Percentiles rank a stretch among this genome's conserved stretches.
Evolutionary conservation across 2,329 filamentous ascomycete genomes (phyloP).

Genomic region (Exophiala phaeomuriformis): DNA sequence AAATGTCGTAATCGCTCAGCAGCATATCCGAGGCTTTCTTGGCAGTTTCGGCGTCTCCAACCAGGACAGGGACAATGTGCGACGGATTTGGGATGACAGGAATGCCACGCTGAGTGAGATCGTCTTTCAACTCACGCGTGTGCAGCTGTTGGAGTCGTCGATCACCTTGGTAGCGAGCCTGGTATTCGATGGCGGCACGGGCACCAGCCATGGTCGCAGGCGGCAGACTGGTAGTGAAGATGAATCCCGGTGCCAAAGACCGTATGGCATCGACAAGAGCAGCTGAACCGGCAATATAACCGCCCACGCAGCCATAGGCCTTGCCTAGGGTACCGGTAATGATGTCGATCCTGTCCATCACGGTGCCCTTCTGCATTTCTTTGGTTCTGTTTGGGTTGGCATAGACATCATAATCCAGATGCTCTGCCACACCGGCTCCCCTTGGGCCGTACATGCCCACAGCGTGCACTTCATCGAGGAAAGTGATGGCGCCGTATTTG

Average conservation of each 20-base stretch:
- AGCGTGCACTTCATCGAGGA: constrained; percentile 96
- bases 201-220: constrained; percentile 96
- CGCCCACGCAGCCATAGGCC: constrained; percentile 94
- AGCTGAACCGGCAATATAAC: constrained; percentile 86
- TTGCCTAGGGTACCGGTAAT: constrained; percentile 97
- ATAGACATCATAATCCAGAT: constrained; percentile 89
- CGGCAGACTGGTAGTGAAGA: constrained; percentile 95
- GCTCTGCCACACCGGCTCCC: constrained; percentile 92
- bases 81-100: constrained; percentile 97
- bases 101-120: constrained; percentile 70
- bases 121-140: constrained; percentile 87
- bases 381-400: constrained; percentile 57
- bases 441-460: constrained; percentile 98
- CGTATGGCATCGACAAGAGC: constrained; percentile 88
- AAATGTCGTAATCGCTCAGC: constrained; percentile 82
- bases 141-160: constrained; percentile 90
- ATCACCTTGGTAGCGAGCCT: constrained; percentile 76
- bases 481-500: constrained; percentile 95
- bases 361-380: constrained; percentile 55
- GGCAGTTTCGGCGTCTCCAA: constrained; percentile 87
- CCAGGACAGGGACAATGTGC: constrained; percentile 89
- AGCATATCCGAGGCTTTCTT: constrained; percentile 90
- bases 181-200: constrained; percentile 85
- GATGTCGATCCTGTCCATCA: constrained; percentile 95
- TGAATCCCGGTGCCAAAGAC: constrained; percentile 92